A percentile compares a stretch with the other conserved stretches of the same genome.
phyloP scores from a whole-genome alignment of 768 basidiomycete genomes.

The Boletus patriciae region DNA sequence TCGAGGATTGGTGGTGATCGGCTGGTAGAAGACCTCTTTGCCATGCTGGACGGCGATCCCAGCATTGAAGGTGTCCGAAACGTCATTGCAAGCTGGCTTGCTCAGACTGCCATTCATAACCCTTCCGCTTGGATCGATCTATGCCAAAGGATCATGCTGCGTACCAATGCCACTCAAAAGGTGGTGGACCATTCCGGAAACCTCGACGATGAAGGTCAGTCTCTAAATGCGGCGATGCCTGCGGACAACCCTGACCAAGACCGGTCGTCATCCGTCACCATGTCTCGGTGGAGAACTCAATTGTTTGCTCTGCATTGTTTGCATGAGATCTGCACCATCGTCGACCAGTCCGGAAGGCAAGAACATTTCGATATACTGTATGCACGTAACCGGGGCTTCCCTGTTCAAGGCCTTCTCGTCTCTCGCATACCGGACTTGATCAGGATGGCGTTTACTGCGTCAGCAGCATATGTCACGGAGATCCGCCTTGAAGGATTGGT shows the following conservation, averaged over 20 bases:
- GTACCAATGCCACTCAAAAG: conserved; percentile 83
- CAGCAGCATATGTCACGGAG: conserved; percentile 94
- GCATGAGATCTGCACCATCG: conserved; percentile 81
- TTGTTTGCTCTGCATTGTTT: conserved; percentile 91
- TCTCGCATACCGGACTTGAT: conserved; percentile 91
- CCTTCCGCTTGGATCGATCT: conserved; percentile 98
- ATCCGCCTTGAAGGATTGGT: conserved; percentile 89
- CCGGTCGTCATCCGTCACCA: conserved; percentile 42
- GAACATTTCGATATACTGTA: conserved; percentile 83
- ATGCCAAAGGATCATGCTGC: conserved; percentile 95
- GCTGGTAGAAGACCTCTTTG: conserved; percentile 92
- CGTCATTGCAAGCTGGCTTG: conserved; percentile 91
- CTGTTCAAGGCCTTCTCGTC: conserved; percentile 65
- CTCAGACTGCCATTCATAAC: conserved; percentile 89
- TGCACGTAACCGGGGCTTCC: conserved; percentile 61
- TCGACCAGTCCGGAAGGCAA: conserved; percentile 65
- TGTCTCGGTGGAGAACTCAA: conserved; percentile 94
- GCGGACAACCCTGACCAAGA: conserved; percentile 30
- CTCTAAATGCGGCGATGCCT: conserved; percentile 64
- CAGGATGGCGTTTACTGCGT: conserved; percentile 97
- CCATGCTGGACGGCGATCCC: conserved; percentile 92
- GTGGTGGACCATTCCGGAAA: conserved; percentile 60
- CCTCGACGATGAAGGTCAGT: conserved; percentile 91
- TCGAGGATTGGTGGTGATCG: conserved; percentile 92
- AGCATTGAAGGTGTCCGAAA: conserved; percentile 91